Percentiles rank a stretch among this genome's conserved stretches.
Conservation (phyloP, 1,284 basidiomycete genomes). For the Paramarasmius palmivorus region DNA sequence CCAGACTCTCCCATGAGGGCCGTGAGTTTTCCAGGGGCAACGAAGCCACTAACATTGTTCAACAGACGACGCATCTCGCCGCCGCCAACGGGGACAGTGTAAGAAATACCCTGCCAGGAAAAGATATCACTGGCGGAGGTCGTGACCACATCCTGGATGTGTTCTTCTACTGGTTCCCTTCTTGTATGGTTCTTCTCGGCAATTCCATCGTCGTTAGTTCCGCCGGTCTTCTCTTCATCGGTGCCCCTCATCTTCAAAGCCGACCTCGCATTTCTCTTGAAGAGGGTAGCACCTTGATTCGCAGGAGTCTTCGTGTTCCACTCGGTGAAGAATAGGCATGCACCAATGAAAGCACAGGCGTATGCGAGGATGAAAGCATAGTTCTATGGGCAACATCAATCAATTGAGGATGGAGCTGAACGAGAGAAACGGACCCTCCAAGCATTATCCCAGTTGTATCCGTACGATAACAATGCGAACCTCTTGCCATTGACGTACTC, state of each 20-base stretch:
- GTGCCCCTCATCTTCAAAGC: constrained; percentile 26
- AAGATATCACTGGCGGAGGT: constrained; percentile 43
- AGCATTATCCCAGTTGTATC: constrained; percentile 59
- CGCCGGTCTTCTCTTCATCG: constrained; percentile 13
- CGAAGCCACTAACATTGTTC: constrained; percentile 79
- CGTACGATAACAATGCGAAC: constrained; percentile 62
- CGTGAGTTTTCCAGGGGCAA: constrained; percentile 73
- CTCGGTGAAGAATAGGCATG: constrained; percentile 56
- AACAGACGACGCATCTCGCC: constrained; percentile 47
- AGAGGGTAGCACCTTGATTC: constrained; percentile 36
- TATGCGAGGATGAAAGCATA: constrained; percentile 58
- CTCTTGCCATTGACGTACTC: constrained; percentile 46
- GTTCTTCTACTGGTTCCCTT: constrained; percentile 46
- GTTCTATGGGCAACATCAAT: constrained; percentile 28
- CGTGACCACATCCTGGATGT: constrained; percentile 19
- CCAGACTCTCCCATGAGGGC: constrained; percentile 77
- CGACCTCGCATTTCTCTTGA: constrained; percentile 36
- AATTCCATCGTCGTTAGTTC: neutral
- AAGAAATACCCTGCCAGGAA: constrained; percentile 61
- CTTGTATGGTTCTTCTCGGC: too few relatives aligned
- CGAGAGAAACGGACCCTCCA: constrained; percentile 58
- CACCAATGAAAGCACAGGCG: constrained; percentile 42
- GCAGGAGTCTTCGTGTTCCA: constrained; percentile 35
- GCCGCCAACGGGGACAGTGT: constrained; percentile 61
- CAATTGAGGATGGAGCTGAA: constrained; percentile 16